A percentile compares a stretch with the other conserved stretches of the same genome.
Evolutionary conservation across 164 flowering plant species (phyloP).

Genomic region (Annona cherimola): DNA sequence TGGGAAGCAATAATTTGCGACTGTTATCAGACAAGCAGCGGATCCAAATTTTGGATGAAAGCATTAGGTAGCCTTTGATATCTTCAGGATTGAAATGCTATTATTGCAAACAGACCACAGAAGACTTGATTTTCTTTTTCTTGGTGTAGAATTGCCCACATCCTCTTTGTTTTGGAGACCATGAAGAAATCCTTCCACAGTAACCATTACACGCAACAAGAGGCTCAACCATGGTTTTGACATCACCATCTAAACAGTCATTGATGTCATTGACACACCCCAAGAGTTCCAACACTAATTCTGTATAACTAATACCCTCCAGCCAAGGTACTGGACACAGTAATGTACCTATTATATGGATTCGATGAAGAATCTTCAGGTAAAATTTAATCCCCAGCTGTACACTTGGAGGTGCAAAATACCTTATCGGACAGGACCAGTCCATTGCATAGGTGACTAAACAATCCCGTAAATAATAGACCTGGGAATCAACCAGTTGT

Average conservation of each 20-base stretch:
- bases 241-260: conserved; percentile 88
- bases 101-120: conserved; percentile 72
- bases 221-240: conserved; percentile 79
- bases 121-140: too few relatives aligned
- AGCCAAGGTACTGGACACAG: background rate
- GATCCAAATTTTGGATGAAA: background rate
- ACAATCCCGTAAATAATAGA: background rate
- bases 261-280: conserved; percentile 94
- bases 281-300: conserved; percentile 1
- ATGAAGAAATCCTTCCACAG: conserved; percentile 51
- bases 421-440: background rate
- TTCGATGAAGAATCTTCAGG: too few relatives aligned
- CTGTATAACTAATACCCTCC: background rate
- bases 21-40: background rate
- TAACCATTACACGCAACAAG: conserved; percentile 74
- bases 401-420: too few relatives aligned
- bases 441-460: background rate
- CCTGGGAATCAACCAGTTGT: background rate
- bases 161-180: conserved; percentile 68
- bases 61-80: background rate
- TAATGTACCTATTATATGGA: too few relatives aligned
- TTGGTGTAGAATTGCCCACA: conserved; percentile 44
- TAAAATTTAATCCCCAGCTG: too few relatives aligned
- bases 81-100: conserved; percentile 56
- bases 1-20: background rate